Conservation (phyloP, 164 flowering plant genomes). For the Umbellularia californica region DNA sequence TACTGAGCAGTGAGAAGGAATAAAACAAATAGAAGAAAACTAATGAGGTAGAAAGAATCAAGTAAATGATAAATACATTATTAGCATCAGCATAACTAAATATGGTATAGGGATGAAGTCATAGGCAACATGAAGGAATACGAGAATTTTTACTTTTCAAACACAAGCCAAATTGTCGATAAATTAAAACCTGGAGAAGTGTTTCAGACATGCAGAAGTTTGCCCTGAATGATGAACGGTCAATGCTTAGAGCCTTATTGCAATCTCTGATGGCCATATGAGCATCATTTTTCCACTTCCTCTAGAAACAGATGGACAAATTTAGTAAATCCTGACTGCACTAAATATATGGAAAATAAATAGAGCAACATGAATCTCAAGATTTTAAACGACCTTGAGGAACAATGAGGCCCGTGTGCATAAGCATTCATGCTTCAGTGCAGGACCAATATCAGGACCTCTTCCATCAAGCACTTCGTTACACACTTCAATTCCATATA, state of each 20-base stretch:
- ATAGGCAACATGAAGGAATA: not conserved
- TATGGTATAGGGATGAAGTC: not conserved
- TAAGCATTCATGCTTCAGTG: constrained; percentile 54
- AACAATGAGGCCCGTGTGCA: constrained; percentile 83
- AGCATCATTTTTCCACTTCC: constrained; percentile 93
- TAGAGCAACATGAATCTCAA: not conserved
- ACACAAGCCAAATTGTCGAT: not conserved
- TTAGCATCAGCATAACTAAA: not conserved
- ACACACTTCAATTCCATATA: constrained; percentile 83
- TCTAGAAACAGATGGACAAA: constrained; percentile 33
- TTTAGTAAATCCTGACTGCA: not conserved
- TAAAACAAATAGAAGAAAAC: not conserved
- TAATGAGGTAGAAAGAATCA: not conserved
- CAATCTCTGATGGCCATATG: constrained; percentile 94
- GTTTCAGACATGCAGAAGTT: constrained; percentile 73
- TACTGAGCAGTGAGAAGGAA: constrained; percentile 3
- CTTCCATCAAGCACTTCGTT: constrained; percentile 78
- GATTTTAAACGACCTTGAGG: constrained; percentile 57
- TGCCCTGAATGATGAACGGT: constrained; percentile 61
- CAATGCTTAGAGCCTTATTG: constrained; percentile 54
- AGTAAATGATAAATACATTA: not conserved
- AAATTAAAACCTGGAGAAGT: constrained; percentile 49
- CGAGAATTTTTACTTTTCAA: not conserved
- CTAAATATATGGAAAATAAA: not conserved
- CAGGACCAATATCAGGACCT: constrained; percentile 41